Evolutionary conservation across 2,329 filamentous ascomycete species (phyloP), one percentile per base, ranked within the genome.

Genomic region (Phialemonium atrogriseum): DNA sequence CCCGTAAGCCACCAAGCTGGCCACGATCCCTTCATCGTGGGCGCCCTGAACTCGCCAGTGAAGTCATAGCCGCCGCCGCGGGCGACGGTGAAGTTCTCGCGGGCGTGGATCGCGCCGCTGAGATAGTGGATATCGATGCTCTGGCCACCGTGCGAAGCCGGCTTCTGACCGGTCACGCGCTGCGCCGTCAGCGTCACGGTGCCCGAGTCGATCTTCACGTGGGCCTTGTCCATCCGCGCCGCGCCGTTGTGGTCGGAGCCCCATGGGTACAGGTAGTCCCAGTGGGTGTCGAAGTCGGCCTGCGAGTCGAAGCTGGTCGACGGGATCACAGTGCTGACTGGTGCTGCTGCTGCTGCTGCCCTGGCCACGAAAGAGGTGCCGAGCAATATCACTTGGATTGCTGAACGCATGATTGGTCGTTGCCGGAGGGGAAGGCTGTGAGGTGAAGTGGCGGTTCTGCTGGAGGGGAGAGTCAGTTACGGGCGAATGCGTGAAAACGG

Each of bases 1-100:
- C 58, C 68, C 2, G 68, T 73, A 10, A 75, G 50, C 71, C 70
- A 75, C 42, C 75, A 75, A 0, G 71, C 71, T 0, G 71, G 70
- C 72, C 71, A 75, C 0, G 68, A 72, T 6, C 67, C 61, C 36
- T 55, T 49, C 1, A 47, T 46, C 2, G 56, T 57, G 7, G 59
- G 52, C 5, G 60, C 62, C 31, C 46, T 47, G 41, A 66, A 58
- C 39, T 61, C 57, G 28, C 52, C 60, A 7, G 42, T 39, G 40
- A 63, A 62, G 41, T 64, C 60, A 37, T 58, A 60, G 3, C 60
- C 60, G 5, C 56, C 56, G 20, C 56, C 56, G 2, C 36, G 34
- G 13, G 48, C 36, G 17, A 64, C 57, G 27, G 46, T 59, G 40
- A 64, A 60, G 34, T 58, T 51, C 36, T 60, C 50, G 35, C 54